Conservation (phyloP, 2,329 filamentous ascomycete genomes). For the Aspergillus amoenus region DNA sequence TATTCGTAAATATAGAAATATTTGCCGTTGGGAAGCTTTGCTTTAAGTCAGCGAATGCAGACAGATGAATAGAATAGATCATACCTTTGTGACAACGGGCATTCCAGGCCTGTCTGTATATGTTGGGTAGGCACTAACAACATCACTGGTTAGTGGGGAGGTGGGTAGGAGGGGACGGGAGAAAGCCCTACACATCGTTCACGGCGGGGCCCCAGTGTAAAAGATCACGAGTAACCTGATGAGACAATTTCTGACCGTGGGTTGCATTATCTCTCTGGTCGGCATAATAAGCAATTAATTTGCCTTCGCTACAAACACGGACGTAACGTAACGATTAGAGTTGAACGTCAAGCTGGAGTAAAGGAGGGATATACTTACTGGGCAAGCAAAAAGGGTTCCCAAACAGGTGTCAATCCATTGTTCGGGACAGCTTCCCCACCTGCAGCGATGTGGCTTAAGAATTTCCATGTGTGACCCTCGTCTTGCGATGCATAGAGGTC, state of each 20-base stretch:
- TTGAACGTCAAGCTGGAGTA: neutral
- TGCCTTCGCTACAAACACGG: slow-evolving; percentile 42
- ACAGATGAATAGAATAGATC: neutral
- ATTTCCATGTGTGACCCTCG: slow-evolving; percentile 63
- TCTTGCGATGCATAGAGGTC: slow-evolving; percentile 68
- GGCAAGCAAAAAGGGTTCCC: slow-evolving; percentile 68
- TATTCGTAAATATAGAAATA: slow-evolving; percentile 68
- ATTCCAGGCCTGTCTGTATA: slow-evolving; percentile 68
- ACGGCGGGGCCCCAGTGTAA: slow-evolving; percentile 61
- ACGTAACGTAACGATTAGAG: neutral
- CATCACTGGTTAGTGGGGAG: neutral
- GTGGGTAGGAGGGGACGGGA: neutral
- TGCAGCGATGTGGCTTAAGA: slow-evolving; percentile 63
- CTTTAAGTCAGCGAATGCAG: neutral
- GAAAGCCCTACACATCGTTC: slow-evolving; percentile 52
- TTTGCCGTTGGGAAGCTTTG: slow-evolving; percentile 56
- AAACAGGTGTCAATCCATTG: slow-evolving; percentile 68
- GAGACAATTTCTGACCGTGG: slow-evolving; percentile 68
- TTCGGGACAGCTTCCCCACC: slow-evolving; percentile 63
- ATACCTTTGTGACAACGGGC: slow-evolving; percentile 56
- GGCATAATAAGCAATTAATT: slow-evolving; percentile 67
- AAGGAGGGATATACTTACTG: slow-evolving; percentile 35
- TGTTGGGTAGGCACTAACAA: slow-evolving; percentile 47
- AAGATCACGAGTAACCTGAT: slow-evolving; percentile 62
- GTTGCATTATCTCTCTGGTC: slow-evolving; percentile 64